These are phyloP conservation scores for Metschnikowia matae DNA, from an alignment of 805 yeast genomes.

Conservation along the genomic window DNA sequence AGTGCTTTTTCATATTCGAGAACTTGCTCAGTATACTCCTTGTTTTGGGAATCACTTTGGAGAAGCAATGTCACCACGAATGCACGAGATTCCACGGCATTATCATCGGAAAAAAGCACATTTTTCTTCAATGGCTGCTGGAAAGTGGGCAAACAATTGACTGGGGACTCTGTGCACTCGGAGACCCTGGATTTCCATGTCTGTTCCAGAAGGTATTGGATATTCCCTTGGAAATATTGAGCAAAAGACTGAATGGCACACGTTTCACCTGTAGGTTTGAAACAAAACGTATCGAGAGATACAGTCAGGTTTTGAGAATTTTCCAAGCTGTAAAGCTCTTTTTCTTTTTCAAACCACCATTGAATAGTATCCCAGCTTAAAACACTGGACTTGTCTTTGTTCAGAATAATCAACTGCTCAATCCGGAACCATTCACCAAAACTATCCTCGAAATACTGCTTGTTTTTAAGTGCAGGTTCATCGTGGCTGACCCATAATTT, in stretches of 20 bases:
- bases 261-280: constrained; percentile 72
- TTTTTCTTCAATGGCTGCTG: constrained; percentile 83
- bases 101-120: constrained; percentile 52
- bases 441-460: constrained; percentile 64
- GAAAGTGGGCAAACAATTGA: constrained; percentile 82
- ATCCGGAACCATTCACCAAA: constrained; percentile 92
- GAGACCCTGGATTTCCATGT: constrained; percentile 55
- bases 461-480: constrained; percentile 66
- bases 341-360: constrained; percentile 90
- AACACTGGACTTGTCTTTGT: constrained; percentile 54
- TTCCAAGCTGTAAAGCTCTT: constrained; percentile 34
- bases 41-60: constrained; percentile 47
- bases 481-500: constrained; percentile 85
- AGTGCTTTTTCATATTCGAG: constrained; percentile 69
- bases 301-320: constrained; percentile 19
- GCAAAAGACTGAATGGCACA: constrained; percentile 88
- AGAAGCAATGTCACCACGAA: constrained; percentile 72
- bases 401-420: constrained; percentile 69
- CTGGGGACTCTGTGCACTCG: constrained; percentile 75
- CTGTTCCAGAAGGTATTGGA: constrained; percentile 43
- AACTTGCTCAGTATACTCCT: constrained; percentile 35
- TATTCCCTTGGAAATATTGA: constrained; percentile 74
- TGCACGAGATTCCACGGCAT: constrained; percentile 61
- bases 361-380: constrained; percentile 59
- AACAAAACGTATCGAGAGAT: constrained; percentile 64